Percentiles rank a stretch among this genome's conserved stretches.
Evolutionary conservation across 139 green algal genomes (phyloP).

Genomic region (Haematococcus lacustris): DNA sequence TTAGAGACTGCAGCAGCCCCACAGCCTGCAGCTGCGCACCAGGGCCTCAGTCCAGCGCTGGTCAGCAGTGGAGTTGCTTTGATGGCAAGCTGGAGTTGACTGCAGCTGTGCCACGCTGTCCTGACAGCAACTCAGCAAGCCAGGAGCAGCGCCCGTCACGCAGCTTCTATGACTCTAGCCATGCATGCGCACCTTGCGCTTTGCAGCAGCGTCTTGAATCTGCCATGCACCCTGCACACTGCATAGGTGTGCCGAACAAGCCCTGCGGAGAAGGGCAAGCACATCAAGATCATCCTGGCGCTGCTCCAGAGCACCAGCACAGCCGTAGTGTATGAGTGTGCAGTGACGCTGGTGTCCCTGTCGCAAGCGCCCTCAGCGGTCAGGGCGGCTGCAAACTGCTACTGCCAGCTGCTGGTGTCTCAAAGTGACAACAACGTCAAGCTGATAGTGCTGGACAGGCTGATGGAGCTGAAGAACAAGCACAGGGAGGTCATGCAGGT

Average conservation of each 20-base stretch:
- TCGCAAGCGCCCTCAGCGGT: slow-evolving; percentile 91
- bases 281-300: slow-evolving; percentile 98
- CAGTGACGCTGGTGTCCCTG: slow-evolving; percentile 79
- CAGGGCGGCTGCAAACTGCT: slow-evolving; percentile 93
- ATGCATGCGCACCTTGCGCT: no score
- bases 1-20: no score
- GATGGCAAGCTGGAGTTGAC: no score
- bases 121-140: no score
- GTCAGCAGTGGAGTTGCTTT: no score
- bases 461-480: slow-evolving; percentile 71
- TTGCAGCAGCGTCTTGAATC: no score
- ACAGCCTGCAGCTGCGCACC: no score
- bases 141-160: no score
- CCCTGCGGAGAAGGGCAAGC: slow-evolving; percentile 86
- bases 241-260: slow-evolving; percentile 79
- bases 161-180: no score
- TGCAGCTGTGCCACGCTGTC: no score
- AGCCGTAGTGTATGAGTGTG: slow-evolving; percentile 94
- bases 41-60: no score
- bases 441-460: slow-evolving; percentile 95
- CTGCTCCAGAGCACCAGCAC: slow-evolving; percentile 77
- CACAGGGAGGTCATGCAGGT: slow-evolving; percentile 63
- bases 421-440: slow-evolving; percentile 99
- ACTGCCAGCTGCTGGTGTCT: slow-evolving; percentile 90
- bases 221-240: no score